Evolutionary conservation across 331 rosid genomes (phyloP), one percentile per base, ranked within the genome.

Genomic region (Malus hybrid): DNA sequence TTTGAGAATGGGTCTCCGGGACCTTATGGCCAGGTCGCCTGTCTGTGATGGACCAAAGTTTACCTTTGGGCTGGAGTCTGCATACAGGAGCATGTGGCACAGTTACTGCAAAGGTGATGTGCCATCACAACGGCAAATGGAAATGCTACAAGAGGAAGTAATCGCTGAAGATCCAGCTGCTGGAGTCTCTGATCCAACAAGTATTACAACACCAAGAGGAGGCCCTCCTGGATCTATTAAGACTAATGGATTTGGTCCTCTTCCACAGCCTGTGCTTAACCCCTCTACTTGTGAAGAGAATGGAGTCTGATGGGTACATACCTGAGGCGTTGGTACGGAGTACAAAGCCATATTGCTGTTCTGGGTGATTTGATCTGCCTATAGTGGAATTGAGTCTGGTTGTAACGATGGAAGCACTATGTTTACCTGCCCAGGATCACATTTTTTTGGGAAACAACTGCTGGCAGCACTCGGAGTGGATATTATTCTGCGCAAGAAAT

Each of bases 61-160:
- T 62, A 61, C 67, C 73, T 88, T 32, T 56, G 95, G 97, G 64
- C 81, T 94, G 42, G 99, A 94, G 78, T 90, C 89, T 19, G 63
- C 87, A 52, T 92, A 90, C 76, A 82, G 99, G 69, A 86, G 84
- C 39, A 90, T 92, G 88, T 94, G 99, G 99, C 83, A 74, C 65
- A 83, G 91, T 74, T 94, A 94, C 85, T 94, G 99, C 75, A 82
- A 90, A 70, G 99, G 97, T 24, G 99, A 94, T 32, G 88, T 90
- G 70, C 99, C 97, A 19, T 90, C 99, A 79, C 86, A 83, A 76
- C 86, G 82, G 77, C 86, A 83, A 74, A 54, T 90, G 61, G 90
- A 87, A 65, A 67, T 74, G 79, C 81, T 85, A 71, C 85, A 88
- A 79, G 81, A 76, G 33, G 71, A 80, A 32, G 82, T 62, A 19